Conservation (phyloP, 1,139 yeast species). For the Taphrina betulina region DNA sequence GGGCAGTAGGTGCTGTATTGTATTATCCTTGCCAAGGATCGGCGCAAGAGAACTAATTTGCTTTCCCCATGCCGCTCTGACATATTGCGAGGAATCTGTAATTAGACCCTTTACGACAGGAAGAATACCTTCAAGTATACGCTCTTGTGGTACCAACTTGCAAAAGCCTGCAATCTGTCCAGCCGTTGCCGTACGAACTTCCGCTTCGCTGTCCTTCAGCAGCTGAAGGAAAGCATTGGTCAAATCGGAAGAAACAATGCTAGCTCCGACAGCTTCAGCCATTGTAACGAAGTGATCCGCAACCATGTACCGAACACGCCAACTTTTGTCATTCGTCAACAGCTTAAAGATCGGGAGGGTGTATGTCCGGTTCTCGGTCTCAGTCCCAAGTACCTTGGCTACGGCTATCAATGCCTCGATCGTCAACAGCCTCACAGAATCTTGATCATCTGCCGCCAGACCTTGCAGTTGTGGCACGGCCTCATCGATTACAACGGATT, state of each 20-base stretch:
- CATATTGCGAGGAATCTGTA: constrained; percentile 88
- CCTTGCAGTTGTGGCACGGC: constrained; percentile 77
- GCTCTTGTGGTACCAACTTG: constrained; percentile 46
- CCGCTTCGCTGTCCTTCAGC: constrained; percentile 93
- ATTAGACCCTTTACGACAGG: constrained; percentile 83
- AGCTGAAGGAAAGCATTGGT: constrained; percentile 70
- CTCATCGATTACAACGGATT: constrained; percentile 44
- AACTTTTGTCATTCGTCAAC: constrained; percentile 82
- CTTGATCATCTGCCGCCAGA: constrained; percentile 84
- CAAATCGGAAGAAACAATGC: constrained; percentile 54
- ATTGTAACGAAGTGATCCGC: constrained; percentile 84
- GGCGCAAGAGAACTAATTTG: constrained; percentile 87
- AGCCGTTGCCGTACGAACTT: constrained; percentile 91
- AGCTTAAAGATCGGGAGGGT: constrained; percentile 44
- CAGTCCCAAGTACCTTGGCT: constrained; percentile 44
- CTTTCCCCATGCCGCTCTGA: constrained; percentile 86
- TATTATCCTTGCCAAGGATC: constrained; percentile 73
- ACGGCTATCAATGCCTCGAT: constrained; percentile 74
- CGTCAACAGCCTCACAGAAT: constrained; percentile 86
- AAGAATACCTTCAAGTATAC: constrained; percentile 66
- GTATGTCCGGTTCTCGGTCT: constrained; percentile 38
- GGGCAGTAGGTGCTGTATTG: constrained; percentile 80
- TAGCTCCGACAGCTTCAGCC: constrained; percentile 51
- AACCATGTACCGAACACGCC: constrained; percentile 98
- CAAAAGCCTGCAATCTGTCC: constrained; percentile 76